Evolutionary conservation across 2,329 filamentous ascomycete genomes (phyloP), one percentile per base, ranked within the genome.

Genomic region (Ophiostoma ips): DNA sequence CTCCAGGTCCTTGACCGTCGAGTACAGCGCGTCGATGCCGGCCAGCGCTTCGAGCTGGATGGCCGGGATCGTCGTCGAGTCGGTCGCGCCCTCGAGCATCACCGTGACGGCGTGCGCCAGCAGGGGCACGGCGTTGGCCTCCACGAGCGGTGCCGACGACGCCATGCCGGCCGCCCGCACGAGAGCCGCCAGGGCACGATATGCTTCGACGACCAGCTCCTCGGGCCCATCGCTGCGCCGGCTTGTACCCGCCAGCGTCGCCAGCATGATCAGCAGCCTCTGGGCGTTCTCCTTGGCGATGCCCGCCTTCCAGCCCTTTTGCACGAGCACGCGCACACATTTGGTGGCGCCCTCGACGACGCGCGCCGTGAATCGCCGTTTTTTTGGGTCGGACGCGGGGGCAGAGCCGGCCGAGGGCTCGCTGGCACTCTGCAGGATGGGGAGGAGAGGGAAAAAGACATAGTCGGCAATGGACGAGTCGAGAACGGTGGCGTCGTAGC

Each of bases 401-500:
- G 28, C 10, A 3, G 40, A 28, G 21, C 24, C 10, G 11, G 15
- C 2, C 21, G 40, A 31, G 10, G 43, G 43, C 30, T 33, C 43
- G 30, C 43, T 45, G 28, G 43, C 83, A 55, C 81, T 76, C 52
- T 87, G 82, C 58, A 98, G 82, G 36, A 96, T 79, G 58, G 92
- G 84, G 0, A 87, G 88, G 0, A 98, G 70, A 0, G 92, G 92
- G 55, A 95, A 95, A 70, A 96, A 96, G 60, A 85, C 76, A 70
- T 96, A 98, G 68, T 95, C 89, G 13, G 89, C 87, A 16, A 96
- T 69, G 62, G 88, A 90, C 48, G 81, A 75, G 62, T 95, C 87
- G 16, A 96, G 64, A 0, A 69, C 67, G 2, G 68, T 62, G 3
- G 69, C 63, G 55, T 77, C 70, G 21, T 59, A 59, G 38, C 62